phyloP scores from a whole-genome alignment of 2,329 filamentous ascomycete genomes.

The Geosmithia morbida region DNA sequence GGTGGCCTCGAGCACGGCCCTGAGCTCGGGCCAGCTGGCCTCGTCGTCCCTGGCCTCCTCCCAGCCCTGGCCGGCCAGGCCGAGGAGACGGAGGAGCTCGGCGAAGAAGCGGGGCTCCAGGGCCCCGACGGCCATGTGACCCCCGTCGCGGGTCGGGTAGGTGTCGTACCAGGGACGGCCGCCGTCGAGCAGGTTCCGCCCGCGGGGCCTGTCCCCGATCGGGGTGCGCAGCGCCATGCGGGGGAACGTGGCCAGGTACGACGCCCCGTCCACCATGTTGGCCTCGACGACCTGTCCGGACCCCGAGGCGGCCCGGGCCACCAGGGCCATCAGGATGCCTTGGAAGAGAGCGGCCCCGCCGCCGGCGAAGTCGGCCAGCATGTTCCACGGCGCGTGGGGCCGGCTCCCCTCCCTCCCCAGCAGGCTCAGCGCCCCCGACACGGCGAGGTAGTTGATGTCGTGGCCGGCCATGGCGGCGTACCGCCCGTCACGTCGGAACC shows the following conservation, averaged over 20 bases:
- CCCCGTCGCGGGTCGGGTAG: slow-evolving; percentile 69
- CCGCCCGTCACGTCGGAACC: slow-evolving; percentile 74
- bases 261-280: slow-evolving; percentile 89
- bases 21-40: slow-evolving; percentile 53
- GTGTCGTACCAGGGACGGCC: slow-evolving; percentile 82
- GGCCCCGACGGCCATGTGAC: slow-evolving; percentile 78
- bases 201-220: slow-evolving; percentile 49
- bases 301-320: slow-evolving; percentile 49
- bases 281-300: slow-evolving; percentile 81
- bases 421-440: slow-evolving; percentile 64
- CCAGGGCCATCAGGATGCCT: slow-evolving; percentile 67
- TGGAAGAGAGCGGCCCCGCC: slow-evolving; percentile 72
- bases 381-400: slow-evolving; percentile 68
- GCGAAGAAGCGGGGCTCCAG: slow-evolving; percentile 78
- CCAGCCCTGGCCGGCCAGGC: slow-evolving; percentile 35
- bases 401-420: slow-evolving; percentile 56
- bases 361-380: slow-evolving; percentile 83
- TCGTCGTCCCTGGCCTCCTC: slow-evolving; percentile 43
- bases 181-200: slow-evolving; percentile 67
- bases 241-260: slow-evolving; percentile 67
- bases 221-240: slow-evolving; percentile 50
- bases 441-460: slow-evolving; percentile 92
- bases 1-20: slow-evolving; percentile 38
- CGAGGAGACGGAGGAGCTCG: slow-evolving; percentile 51
- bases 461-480: slow-evolving; percentile 85